Evolutionary conservation across 2,329 filamentous ascomycete species (phyloP).

Genomic region (Diplodia intermedia): DNA sequence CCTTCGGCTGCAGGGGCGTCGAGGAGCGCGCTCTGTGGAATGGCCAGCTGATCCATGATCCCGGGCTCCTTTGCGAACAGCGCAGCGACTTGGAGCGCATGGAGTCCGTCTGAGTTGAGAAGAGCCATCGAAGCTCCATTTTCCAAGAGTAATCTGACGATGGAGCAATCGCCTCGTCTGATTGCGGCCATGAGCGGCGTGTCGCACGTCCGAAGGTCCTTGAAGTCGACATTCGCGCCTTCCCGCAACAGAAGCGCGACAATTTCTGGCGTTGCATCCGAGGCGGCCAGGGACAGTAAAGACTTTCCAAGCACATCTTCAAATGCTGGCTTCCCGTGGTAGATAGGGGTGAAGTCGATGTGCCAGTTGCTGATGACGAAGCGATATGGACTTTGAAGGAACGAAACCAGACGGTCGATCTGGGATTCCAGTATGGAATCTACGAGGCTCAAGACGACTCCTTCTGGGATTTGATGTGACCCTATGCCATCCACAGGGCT

Average conservation of each 20-base stretch:
- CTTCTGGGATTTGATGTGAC: neutral
- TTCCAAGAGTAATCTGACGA: neutral
- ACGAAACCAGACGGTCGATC: neutral
- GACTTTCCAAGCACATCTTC: constrained; percentile 5
- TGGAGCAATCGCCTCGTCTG: neutral
- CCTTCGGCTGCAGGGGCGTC: neutral
- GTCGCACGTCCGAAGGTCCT: neutral
- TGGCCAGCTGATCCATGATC: neutral
- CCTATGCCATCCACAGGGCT: neutral
- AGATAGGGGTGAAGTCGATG: neutral
- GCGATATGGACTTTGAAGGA: neutral
- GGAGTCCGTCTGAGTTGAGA: neutral
- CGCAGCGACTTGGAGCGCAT: constrained; percentile 1
- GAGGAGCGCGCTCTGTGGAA: neutral
- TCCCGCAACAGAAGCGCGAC: neutral
- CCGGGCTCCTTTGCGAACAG: neutral
- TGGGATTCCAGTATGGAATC: neutral
- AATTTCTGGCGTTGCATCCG: neutral
- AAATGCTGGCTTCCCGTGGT: neutral
- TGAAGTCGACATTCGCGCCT: neutral
- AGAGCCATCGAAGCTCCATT: neutral
- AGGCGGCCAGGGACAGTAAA: constrained; percentile 7
- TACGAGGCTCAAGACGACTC: neutral
- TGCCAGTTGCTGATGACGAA: neutral
- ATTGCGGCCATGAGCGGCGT: constrained; percentile 15